Evolutionary conservation across 345 rosid species (phyloP).

Genomic region (Corchorus olitorius): DNA sequence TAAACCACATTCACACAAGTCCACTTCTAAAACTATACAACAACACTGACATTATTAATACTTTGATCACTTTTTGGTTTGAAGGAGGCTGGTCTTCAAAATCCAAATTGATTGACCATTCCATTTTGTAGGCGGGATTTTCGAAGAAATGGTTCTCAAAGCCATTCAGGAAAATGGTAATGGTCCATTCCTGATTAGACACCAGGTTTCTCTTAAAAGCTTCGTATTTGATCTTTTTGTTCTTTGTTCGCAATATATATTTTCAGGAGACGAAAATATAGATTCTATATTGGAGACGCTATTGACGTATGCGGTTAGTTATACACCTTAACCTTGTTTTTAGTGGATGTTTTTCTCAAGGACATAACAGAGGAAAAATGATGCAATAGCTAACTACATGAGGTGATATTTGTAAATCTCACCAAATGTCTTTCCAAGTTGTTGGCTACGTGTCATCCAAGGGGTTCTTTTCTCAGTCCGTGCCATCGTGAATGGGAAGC

Average conservation of each 20-base stretch:
- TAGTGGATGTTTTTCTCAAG: background rate
- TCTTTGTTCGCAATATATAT: slow-evolving; percentile 13
- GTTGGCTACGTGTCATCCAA: background rate
- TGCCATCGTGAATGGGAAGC: background rate
- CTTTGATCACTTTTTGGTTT: slow-evolving; percentile 15
- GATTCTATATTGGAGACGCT: slow-evolving; percentile 61
- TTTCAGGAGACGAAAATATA: slow-evolving; percentile 57
- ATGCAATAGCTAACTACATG: background rate
- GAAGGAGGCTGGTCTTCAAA: slow-evolving; percentile 46
- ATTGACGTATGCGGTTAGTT: slow-evolving; percentile 52
- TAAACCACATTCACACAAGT: too few species aligned
- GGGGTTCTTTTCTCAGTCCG: background rate
- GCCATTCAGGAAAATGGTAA: slow-evolving; percentile 57
- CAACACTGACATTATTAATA: slow-evolving; percentile 1
- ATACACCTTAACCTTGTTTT: background rate
- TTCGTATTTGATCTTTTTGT: slow-evolving; percentile 8
- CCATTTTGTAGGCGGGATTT: slow-evolving; percentile 60
- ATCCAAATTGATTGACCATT: slow-evolving; percentile 48
- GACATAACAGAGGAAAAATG: background rate
- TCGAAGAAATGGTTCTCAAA: slow-evolving; percentile 47
- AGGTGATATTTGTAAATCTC: slow-evolving; percentile 4
- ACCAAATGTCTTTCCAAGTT: background rate
- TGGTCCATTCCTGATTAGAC: slow-evolving; percentile 10
- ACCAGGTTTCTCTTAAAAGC: background rate
- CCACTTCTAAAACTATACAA: too few species aligned